phyloP scores from a whole-genome alignment of 1,139 yeast species.

The Sporopachydermia cereana region DNA sequence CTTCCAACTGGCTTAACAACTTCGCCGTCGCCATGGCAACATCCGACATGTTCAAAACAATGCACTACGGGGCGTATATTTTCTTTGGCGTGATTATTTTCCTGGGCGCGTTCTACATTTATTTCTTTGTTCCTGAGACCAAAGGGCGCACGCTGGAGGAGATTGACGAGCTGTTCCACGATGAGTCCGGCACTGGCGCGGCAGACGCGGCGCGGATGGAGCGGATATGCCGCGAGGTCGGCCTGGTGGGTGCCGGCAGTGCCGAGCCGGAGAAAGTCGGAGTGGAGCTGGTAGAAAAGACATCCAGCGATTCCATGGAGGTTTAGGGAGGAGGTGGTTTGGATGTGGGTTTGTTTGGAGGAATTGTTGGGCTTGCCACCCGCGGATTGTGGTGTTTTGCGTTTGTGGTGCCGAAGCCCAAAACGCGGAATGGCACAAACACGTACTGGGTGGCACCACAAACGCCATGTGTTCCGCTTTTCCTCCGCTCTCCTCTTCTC shows the following conservation, averaged over 20 bases:
- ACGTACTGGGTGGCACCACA: too few species aligned
- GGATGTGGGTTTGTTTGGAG: too few species aligned
- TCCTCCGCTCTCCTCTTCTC: too few species aligned
- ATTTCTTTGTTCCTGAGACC: conserved; percentile 55
- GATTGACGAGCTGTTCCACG: conserved; percentile 40
- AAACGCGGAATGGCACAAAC: too few species aligned
- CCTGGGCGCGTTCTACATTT: conserved; percentile 46
- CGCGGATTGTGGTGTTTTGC: too few species aligned
- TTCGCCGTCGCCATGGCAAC: conserved; percentile 18
- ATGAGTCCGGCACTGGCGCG: conserved; percentile 7
- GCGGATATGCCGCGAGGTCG: conserved; percentile 13
- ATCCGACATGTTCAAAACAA: conserved; percentile 26
- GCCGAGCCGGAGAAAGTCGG: not conserved
- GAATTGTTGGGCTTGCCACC: too few species aligned
- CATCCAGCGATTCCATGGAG: not conserved
- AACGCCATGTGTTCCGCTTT: too few species aligned
- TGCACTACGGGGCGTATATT: conserved; percentile 26
- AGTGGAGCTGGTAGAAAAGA: not conserved
- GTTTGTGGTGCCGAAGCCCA: too few species aligned
- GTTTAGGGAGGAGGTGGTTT: too few species aligned
- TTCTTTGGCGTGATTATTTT: conserved; percentile 17
- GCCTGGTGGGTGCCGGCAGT: conserved; percentile 9
- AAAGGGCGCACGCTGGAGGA: conserved; percentile 76
- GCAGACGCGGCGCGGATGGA: conserved; percentile 14
- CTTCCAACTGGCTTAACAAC: conserved; percentile 16